Conservation (phyloP, 495 filamentous ascomycete genomes). For the Pseudoneurospora amorphoporcata region DNA sequence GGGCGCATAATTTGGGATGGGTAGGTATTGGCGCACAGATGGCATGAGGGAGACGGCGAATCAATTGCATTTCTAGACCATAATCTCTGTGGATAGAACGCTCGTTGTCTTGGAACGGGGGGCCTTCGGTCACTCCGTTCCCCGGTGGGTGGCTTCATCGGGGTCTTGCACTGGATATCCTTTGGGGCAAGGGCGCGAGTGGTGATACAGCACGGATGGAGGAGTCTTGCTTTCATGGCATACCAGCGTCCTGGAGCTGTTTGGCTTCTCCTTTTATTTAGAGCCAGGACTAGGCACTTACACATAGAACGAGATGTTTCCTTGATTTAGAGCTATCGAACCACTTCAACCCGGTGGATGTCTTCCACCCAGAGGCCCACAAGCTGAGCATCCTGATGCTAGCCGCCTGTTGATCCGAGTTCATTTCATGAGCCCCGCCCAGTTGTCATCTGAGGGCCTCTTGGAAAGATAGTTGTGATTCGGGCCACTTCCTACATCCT, state of each 20-base stretch:
- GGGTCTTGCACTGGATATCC: neutral
- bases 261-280: neutral
- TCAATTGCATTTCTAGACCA: neutral
- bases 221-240: neutral
- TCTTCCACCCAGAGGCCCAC: rapidly evolving
- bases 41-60: neutral
- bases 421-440: neutral
- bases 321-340: neutral
- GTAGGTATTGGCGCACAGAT: neutral
- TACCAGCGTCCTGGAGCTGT: neutral
- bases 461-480: neutral
- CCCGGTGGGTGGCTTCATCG: neutral
- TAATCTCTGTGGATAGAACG: neutral
- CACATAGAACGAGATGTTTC: neutral
- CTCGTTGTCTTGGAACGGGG: neutral
- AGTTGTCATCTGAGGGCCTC: neutral
- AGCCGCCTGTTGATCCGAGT: neutral
- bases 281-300: neutral
- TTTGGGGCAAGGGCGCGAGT: neutral
- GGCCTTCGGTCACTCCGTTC: neutral
- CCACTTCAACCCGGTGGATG: neutral
- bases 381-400: neutral
- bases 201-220: neutral
- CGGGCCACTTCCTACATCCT: neutral
- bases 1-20: neutral